These are phyloP conservation scores for Exophiala calicioides DNA, from an alignment of 2,329 filamentous ascomycete genomes.

Conservation along the genomic window DNA sequence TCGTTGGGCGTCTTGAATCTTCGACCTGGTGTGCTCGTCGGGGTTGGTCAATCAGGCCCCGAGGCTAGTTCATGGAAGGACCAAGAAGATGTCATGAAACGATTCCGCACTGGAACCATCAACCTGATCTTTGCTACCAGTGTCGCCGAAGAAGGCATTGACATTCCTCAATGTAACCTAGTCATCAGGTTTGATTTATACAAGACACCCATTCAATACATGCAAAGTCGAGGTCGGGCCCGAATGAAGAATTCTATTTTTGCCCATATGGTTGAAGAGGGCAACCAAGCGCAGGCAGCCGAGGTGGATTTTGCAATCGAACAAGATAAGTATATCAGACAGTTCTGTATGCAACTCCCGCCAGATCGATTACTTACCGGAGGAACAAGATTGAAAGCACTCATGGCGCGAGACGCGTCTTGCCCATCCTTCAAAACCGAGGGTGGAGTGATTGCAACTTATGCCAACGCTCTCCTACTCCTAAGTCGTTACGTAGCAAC, in stretches of 20 bases:
- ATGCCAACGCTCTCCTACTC: conserved; percentile 25
- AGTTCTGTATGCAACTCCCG: conserved; percentile 74
- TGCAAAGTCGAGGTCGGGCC: conserved; percentile 88
- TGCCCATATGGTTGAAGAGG: conserved; percentile 76
- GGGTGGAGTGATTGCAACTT: conserved; percentile 26
- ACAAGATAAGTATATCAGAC: conserved; percentile 59
- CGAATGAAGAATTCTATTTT: conserved; percentile 76
- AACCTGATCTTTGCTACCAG: conserved; percentile 66
- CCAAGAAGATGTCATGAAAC: conserved; percentile 72
- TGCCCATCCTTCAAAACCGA: conserved; percentile 24
- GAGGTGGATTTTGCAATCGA: conserved; percentile 62
- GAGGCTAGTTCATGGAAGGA: conserved; percentile 68
- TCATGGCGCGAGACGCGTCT: conserved; percentile 53
- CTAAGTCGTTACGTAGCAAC: conserved; percentile 26
- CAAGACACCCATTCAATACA: conserved; percentile 86
- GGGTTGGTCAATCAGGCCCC: conserved; percentile 57
- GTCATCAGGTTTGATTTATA: conserved; percentile 79
- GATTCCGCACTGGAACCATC: conserved; percentile 60
- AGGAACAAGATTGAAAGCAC: conserved; percentile 58
- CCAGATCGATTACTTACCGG: conserved; percentile 70
- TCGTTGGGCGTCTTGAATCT: conserved; percentile 61
- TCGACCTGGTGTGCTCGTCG: conserved; percentile 65
- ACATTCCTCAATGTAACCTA: conserved; percentile 68
- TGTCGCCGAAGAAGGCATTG: conserved; percentile 66
- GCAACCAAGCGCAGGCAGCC: conserved; percentile 63